Base-by-base conservation (phyloP, 108 stramenopile genomes). In the Licmophora abbreviata region DNA sequence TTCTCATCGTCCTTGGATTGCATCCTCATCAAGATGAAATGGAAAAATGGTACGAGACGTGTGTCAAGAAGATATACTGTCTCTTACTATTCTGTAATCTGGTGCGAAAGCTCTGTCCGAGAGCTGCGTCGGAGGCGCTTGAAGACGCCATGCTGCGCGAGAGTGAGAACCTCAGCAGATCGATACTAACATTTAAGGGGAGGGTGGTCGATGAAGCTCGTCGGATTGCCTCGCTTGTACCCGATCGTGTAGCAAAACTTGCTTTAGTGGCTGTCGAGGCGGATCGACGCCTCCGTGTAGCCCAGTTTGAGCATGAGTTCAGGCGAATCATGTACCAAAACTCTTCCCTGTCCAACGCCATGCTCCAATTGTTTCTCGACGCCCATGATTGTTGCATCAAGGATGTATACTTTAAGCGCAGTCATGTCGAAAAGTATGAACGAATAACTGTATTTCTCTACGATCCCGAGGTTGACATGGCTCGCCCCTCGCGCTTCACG, bases 371-470 rank as follows among this genome's bases (percentile, higher is more conserved):
- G 18, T 77, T 74, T 37, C 32, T 59, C 41, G 27, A 50, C 14
- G 10, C 17, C 3, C 61, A 71, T 34, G 29, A 44, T 4, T 49
- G 48, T 47, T 21, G 42, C 34, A 66, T 71, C 30, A 37, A 54
- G 22, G 63, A 74, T 15, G 50, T 73, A 3, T 45, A 49, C n/a
- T 71, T 68, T 54, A 56, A 70, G 32, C 43, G 31, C 29, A 54
- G 58, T 29, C 62, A 66, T 34, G 17, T 59, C 22, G 36, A 62
- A 8, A 69, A 73, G 31, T 78, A 66, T 48, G 77, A 83, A 58
- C 66, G 81, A 7, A 71, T 83, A 26, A 76, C 81, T 11, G 58
- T 83, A 4, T 66, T 57, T 33, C 34, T 83, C 26, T 71, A 74
- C 47, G 75, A 77, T 61, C 61, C 69, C 9, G 30, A 60, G 35